Evolutionary conservation across 495 filamentous ascomycete genomes (phyloP), one percentile per base, ranked within the genome.

Genomic region (Geopyxis carbonaria): DNA sequence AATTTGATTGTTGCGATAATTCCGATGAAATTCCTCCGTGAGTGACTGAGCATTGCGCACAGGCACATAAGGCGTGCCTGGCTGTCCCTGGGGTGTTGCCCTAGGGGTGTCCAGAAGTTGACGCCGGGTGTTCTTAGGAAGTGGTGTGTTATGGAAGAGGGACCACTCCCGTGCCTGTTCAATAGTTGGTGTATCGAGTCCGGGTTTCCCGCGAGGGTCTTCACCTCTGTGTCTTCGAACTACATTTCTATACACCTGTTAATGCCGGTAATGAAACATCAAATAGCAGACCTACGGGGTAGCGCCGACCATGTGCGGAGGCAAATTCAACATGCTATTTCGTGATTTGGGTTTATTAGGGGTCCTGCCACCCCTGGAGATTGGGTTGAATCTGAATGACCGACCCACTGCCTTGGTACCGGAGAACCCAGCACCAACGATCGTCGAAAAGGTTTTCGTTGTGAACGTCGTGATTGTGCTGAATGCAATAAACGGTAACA

Each of bases 291-390:
- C 52, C 43, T 48, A 56, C 52, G 52, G 52, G 9, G 52, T 56
- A 33, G 52, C 52, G 15, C 52, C 52, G 38, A 50, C 52, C 41
- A 55, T 50, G 44, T 55, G 47, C 4, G 52, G 52, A 10, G 52
- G 52, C 43, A 55, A 45, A 31, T 43, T 42, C 11, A 56, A 47
- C 52, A 56, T 55, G 27, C 52, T 56, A 29, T 50, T 49, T 16
- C 45, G 39, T 13, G 10, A 30, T 8, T 30, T 34, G 16, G 9
- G n/a, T 14, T 53, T 51, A n/a, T 33, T 41, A 14, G 35, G 35
- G 16, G 35, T 38, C 22, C 16, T 48, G 8, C 46, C 25, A 28
- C 16, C 39, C 22, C 43, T 46, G n/a, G 34, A 30, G 22, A 52
- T 50, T 4, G 46, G 49, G 34, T 43, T 23, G 21, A 39, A 30